Base-by-base conservation (phyloP, 148 eudicot genomes). In the Chenopodium album region DNA sequence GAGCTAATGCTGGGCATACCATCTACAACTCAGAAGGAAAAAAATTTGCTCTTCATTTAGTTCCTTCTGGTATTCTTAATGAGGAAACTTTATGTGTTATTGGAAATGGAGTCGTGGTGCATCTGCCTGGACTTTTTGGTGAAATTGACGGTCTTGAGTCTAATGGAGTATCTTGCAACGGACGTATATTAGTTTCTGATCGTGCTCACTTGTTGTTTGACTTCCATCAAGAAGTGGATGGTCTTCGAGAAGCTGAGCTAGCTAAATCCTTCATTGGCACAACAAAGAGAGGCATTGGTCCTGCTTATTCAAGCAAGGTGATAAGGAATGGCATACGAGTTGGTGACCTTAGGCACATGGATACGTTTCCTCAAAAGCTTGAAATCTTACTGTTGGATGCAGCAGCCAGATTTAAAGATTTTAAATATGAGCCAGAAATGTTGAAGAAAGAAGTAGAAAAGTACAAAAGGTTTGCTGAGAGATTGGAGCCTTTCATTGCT, bases 1-100 rank as follows among this genome's bases (percentile, higher is more conserved):
- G 99, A 82, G 95, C 99, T 78, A 96, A 96, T 85, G 99, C 99
- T 52, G 97, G 99, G 29, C 98, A 94, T 86, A 96, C 99, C 71
- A 96, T 96, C 72, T 96, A 96, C 87, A 92, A 92, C 72, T 84
- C 95, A 4, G 98, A 94, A 89, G 99, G 99, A 9, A 95, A 96
- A 78, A 94, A 96, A 87, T 96, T 96, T 89, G 93, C 97, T 48
- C 97, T 95, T 76, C 98, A 92, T 88, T 91, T 96, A 47, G 98
- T 96, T 81, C 99, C 99, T 62, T 96, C 99, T 34, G 99, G 99
- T 66, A 96, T 96, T 73, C 97, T 96, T 62, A 92, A 94, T 20
- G 97, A 94, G 83, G 94, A 89, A 64, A 92, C 99, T 11, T 79
- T 90, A 1, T 96, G 99, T 86, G 92, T 96, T 54, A 91, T 96